Evolutionary conservation across 176 grass and related monocot genomes (phyloP).

Genomic region (Luzula sylvatica): DNA sequence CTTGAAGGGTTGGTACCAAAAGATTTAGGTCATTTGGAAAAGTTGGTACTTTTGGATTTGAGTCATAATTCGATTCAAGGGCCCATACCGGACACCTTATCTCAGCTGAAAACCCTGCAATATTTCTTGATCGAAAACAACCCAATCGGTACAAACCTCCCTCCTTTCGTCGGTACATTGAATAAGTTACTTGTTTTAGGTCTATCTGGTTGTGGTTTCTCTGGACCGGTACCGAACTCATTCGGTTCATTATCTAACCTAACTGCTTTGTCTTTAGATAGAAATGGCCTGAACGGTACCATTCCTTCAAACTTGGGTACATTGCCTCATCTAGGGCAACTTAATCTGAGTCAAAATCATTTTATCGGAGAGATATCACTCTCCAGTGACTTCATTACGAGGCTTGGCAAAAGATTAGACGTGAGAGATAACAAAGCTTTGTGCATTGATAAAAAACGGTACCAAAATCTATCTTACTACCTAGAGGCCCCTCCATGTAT

Average conservation of each 20-base stretch:
- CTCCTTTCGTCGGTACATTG: slow-evolving; percentile 40
- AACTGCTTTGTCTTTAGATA: slow-evolving; percentile 59
- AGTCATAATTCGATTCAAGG: slow-evolving; percentile 50
- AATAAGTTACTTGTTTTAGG: slow-evolving; percentile 57
- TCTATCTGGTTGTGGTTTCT: slow-evolving; percentile 55
- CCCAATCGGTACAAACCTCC: slow-evolving; percentile 52
- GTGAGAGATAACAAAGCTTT: slow-evolving; percentile 61
- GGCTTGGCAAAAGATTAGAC: slow-evolving; percentile 59
- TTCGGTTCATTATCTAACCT: slow-evolving; percentile 39
- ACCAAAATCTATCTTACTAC: slow-evolving; percentile 19
- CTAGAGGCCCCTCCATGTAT: slow-evolving; percentile 48
- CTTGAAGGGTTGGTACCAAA: slow-evolving; percentile 41
- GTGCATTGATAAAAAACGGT: slow-evolving; percentile 34
- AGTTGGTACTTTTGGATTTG: slow-evolving; percentile 65
- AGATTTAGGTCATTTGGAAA: slow-evolving; percentile 35
- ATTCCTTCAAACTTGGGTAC: slow-evolving; percentile 45
- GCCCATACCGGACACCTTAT: slow-evolving; percentile 35
- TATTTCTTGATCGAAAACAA: slow-evolving; percentile 73
- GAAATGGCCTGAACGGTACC: slow-evolving; percentile 59
- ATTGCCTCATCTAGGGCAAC: slow-evolving; percentile 63
- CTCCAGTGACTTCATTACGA: slow-evolving; percentile 53
- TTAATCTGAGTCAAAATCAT: slow-evolving; percentile 84
- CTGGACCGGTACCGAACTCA: slow-evolving; percentile 39
- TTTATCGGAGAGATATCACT: slow-evolving; percentile 60
- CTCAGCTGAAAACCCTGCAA: slow-evolving; percentile 38